Conservation (phyloP, 805 yeast species). For the Ogataea salicorniae region DNA sequence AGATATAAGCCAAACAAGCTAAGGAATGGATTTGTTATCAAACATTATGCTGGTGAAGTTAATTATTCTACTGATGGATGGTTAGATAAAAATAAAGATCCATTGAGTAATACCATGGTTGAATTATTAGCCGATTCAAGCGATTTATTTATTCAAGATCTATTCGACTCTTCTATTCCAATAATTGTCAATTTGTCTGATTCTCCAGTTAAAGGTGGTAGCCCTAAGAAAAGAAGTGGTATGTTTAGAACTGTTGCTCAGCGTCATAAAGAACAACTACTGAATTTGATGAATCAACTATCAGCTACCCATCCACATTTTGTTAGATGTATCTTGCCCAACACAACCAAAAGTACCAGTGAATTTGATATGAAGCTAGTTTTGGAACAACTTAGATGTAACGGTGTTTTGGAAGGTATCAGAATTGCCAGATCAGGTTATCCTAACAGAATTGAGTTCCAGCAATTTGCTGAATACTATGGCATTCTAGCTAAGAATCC, state of each 20-base stretch:
- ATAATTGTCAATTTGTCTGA: slow-evolving; percentile 22
- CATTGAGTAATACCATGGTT: slow-evolving; percentile 71
- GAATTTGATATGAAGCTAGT: slow-evolving; percentile 72
- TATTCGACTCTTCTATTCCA: slow-evolving; percentile 39
- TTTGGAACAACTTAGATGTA: slow-evolving; percentile 85
- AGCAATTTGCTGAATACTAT: slow-evolving; percentile 74
- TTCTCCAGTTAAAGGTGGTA: slow-evolving; percentile 28
- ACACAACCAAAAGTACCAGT: slow-evolving; percentile 64
- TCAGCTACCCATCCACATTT: slow-evolving; percentile 89
- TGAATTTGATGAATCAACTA: slow-evolving; percentile 64
- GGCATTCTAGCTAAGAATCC: slow-evolving; percentile 54
- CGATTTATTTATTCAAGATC: slow-evolving; percentile 47
- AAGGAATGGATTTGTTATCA: slow-evolving; percentile 71
- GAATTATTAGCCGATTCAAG: slow-evolving; percentile 54
- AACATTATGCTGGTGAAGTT: slow-evolving; percentile 96
- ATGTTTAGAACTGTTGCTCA: slow-evolving; percentile 77
- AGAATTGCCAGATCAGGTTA: slow-evolving; percentile 96
- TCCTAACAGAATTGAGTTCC: slow-evolving; percentile 85
- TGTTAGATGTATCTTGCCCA: slow-evolving; percentile 93
- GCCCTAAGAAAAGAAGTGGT: slow-evolving; percentile 20
- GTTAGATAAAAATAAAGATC: slow-evolving; percentile 93
- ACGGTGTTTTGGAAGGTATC: slow-evolving; percentile 97
- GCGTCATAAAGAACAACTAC: slow-evolving; percentile 82
- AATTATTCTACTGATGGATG: slow-evolving; percentile 89
- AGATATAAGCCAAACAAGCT: slow-evolving; percentile 71